A percentile compares a stretch with the other conserved stretches of the same genome.
Conservation (phyloP, 108 stramenopile genomes). For the Fragilaria crotonensis region DNA sequence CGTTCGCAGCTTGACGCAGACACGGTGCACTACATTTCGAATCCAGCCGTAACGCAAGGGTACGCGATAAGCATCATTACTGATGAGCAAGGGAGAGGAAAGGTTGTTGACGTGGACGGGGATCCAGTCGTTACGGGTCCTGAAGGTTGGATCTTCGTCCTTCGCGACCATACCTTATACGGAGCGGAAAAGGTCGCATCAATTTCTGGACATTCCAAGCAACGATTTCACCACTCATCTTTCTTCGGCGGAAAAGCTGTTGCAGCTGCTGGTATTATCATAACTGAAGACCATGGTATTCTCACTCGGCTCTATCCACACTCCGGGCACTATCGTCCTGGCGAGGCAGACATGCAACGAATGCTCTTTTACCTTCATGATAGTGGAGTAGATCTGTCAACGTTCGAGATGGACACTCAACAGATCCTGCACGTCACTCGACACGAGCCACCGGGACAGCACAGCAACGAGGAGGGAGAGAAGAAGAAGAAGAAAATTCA, state of each 20-base stretch:
- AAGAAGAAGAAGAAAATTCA: constrained; percentile 73
- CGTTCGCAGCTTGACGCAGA: constrained; percentile 70
- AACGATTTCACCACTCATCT: constrained; percentile 92
- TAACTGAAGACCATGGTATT: constrained; percentile 71
- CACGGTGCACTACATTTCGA: constrained; percentile 71
- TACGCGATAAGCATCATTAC: constrained; percentile 51
- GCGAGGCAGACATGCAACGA: constrained; percentile 81
- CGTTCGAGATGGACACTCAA: constrained; percentile 84
- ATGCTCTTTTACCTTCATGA: constrained; percentile 77
- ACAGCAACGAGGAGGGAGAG: constrained; percentile 24
- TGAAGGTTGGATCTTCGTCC: constrained; percentile 89
- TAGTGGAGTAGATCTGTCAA: constrained; percentile 59
- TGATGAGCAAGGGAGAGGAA: constrained; percentile 43
- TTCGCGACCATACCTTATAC: constrained; percentile 76
- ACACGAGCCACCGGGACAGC: constrained; percentile 17
- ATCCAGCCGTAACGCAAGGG: constrained; percentile 44
- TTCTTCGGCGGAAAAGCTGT: constrained; percentile 88
- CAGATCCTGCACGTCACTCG: constrained; percentile 83
- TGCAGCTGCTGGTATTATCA: constrained; percentile 86
- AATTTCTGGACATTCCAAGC: constrained; percentile 38
- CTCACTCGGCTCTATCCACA: constrained; percentile 82
- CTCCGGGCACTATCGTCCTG: constrained; percentile 90
- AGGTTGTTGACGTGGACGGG: constrained; percentile 36
- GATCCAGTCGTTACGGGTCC: constrained; percentile 66
- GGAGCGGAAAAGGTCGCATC: constrained; percentile 80